These are phyloP conservation scores for Arctium lappa DNA, from an alignment of 129 eudicot genomes.

Conservation along the genomic window DNA sequence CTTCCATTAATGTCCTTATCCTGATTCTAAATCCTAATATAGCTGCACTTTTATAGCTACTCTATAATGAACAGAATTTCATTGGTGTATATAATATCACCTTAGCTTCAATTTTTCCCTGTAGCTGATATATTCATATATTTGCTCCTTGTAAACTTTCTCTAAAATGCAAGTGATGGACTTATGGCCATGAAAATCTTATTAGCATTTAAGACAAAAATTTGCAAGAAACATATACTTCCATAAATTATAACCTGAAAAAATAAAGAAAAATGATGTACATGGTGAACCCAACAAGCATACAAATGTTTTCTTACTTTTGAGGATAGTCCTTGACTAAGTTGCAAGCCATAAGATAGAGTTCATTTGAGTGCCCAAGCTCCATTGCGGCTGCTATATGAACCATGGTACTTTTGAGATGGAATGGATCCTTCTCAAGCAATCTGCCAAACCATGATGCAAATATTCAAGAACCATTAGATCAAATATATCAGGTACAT, in stretches of 20 bases:
- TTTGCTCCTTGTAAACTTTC: not conserved
- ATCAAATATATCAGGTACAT: conserved; percentile 1
- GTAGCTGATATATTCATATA: not conserved
- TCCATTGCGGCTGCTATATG: conserved; percentile 99
- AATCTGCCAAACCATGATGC: conserved; percentile 45
- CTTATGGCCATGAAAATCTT: not conserved
- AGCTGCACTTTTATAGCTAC: not conserved
- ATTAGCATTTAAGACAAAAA: not conserved
- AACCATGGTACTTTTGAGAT: conserved; percentile 83
- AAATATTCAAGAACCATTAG: not conserved
- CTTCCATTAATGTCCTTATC: not conserved
- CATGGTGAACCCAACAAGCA: not conserved
- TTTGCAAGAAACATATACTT: not conserved
- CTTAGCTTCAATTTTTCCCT: not conserved
- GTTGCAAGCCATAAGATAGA: conserved; percentile 93
- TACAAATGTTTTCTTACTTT: conserved; percentile 48
- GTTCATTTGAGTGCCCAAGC: conserved; percentile 96
- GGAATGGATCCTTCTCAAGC: conserved; percentile 97
- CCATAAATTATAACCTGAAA: not conserved
- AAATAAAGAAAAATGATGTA: not conserved
- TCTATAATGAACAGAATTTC: not conserved
- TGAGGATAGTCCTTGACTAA: conserved; percentile 96
- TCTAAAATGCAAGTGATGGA: not conserved
- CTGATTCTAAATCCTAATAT: not conserved
- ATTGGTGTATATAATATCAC: not conserved